phyloP scores from a whole-genome alignment of 176 grass and related monocot species.

The Avena sativa region DNA sequence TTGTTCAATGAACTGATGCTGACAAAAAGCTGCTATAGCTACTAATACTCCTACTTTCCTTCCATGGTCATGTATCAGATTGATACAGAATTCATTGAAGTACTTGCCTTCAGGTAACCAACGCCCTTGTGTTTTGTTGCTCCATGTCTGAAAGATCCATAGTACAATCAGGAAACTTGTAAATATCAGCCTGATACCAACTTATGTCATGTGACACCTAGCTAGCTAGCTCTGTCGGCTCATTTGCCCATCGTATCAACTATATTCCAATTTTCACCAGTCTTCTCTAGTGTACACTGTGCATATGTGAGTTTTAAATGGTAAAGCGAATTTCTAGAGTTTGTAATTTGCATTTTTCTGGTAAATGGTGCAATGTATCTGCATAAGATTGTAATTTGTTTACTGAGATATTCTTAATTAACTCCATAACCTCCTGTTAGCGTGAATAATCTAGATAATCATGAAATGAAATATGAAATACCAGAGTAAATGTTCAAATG shows the following conservation, averaged over 20 bases:
- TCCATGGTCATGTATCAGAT: conserved; percentile 63
- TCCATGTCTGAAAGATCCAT: conserved; percentile 19
- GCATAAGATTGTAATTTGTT: not conserved
- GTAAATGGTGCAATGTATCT: conserved; percentile 1
- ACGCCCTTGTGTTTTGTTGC: conserved; percentile 2
- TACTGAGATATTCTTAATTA: not conserved
- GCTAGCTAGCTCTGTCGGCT: not conserved
- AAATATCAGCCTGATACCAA: not conserved
- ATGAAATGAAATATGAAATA: not conserved
- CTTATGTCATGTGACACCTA: conserved; percentile 28
- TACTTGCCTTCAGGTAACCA: conserved; percentile 84
- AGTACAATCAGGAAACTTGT: not conserved
- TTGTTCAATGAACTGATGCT: conserved; percentile 2
- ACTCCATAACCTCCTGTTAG: conserved; percentile 2
- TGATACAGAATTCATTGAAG: conserved; percentile 91
- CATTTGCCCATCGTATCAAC: not conserved
- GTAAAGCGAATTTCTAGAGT: not conserved
- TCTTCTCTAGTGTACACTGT: not conserved
- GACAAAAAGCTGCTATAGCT: conserved; percentile 26
- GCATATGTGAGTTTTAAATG: not conserved
- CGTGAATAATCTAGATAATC: not conserved
- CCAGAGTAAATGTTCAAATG: not conserved
- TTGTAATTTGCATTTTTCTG: conserved; percentile 11
- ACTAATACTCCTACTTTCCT: conserved; percentile 33
- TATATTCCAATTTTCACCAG: not conserved